phyloP scores from a whole-genome alignment of 805 yeast species.

The Starmera pachycereana region DNA sequence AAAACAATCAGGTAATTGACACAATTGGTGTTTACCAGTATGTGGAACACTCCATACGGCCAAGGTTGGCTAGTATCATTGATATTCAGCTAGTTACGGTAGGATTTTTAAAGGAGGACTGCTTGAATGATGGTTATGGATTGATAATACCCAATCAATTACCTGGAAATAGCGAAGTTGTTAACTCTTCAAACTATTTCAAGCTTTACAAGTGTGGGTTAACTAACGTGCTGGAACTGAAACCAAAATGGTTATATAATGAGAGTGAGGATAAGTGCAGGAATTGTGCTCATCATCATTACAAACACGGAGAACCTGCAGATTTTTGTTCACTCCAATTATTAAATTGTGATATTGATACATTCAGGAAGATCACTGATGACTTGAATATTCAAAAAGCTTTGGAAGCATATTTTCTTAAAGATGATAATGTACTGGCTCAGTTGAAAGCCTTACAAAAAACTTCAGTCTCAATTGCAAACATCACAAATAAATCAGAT shows the following conservation, averaged over 20 bases:
- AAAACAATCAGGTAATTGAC: conserved; percentile 10
- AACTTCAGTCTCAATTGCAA: conserved; percentile 1
- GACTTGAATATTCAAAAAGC: background rate
- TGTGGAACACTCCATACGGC: conserved; percentile 2
- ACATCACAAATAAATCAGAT: conserved; percentile 3
- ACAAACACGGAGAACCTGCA: conserved; percentile 23
- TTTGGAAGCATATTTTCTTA: conserved; percentile 14
- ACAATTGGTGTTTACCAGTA: conserved; percentile 10
- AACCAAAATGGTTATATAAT: conserved; percentile 52
- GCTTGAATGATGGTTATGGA: conserved; percentile 30
- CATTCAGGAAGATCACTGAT: background rate
- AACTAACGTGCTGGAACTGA: conserved; percentile 32
- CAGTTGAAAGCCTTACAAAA: conserved; percentile 16
- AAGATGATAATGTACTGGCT: conserved; percentile 13
- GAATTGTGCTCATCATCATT: conserved; percentile 42
- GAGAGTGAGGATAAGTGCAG: conserved; percentile 29
- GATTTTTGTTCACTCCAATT: conserved; percentile 38
- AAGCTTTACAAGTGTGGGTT: conserved; percentile 18
- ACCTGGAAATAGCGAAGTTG: conserved; percentile 21
- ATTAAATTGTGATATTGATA: background rate
- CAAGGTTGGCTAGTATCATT: conserved; percentile 21
- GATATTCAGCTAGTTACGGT: conserved; percentile 10
- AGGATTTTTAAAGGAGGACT: conserved; percentile 1
- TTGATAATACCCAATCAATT: conserved; percentile 32
- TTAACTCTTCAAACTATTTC: conserved; percentile 26